phyloP scores from a whole-genome alignment of 2,329 filamentous ascomycete genomes.

The Aureobasidium subglaciale region DNA sequence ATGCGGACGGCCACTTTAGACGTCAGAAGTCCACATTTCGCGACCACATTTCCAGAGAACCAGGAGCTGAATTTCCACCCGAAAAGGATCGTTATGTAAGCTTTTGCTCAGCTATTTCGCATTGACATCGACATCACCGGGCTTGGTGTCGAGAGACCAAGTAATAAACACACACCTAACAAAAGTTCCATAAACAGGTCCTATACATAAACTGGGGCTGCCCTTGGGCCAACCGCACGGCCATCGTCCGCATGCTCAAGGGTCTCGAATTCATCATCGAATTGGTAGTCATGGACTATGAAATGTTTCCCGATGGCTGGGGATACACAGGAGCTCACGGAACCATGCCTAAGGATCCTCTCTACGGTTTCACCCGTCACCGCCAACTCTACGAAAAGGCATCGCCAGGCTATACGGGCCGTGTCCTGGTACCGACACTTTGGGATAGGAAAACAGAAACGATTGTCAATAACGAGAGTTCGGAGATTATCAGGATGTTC shows the following conservation, averaged over 20 bases:
- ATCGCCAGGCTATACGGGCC: conserved; percentile 58
- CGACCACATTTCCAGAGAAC: conserved; percentile 46
- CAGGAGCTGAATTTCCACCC: conserved; percentile 48
- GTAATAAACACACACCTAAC: background rate
- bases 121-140: too few species aligned
- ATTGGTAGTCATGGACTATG: conserved; percentile 38
- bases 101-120: background rate
- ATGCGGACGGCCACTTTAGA: conserved; percentile 46
- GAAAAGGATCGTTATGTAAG: conserved; percentile 52
- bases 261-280: conserved; percentile 45
- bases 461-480: conserved; percentile 88
- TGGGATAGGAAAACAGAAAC: conserved; percentile 68
- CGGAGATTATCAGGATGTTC: conserved; percentile 89
- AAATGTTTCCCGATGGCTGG: conserved; percentile 53
- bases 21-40: conserved; percentile 51
- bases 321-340: conserved; percentile 59
- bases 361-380: conserved; percentile 60
- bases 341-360: conserved; percentile 49
- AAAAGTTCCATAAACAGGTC: conserved; percentile 20
- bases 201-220: conserved; percentile 56
- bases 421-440: conserved; percentile 80
- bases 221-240: conserved; percentile 53
- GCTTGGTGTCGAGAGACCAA: background rate
- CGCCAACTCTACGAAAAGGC: conserved; percentile 67
- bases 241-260: conserved; percentile 44